phyloP scores from a whole-genome alignment of 352 stramenopile species.

The Pythium vanterpoolii region DNA sequence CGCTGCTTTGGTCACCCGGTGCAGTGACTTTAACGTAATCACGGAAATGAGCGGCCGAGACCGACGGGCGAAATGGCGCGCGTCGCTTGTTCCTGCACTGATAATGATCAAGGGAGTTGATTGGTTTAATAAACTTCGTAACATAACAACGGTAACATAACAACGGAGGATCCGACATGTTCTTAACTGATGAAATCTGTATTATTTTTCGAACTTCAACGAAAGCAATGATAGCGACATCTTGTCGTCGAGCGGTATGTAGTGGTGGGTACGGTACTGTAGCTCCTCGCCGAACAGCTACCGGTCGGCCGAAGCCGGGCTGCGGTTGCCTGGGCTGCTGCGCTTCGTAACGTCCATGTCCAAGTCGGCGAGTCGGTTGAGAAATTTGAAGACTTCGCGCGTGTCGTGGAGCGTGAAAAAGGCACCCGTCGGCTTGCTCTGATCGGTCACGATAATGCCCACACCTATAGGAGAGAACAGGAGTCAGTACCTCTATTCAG shows the following conservation, averaged over 20 bases:
- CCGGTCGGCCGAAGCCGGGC: slow-evolving; percentile 1
- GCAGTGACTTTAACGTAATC: background rate
- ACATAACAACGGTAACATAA: background rate
- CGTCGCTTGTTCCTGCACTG: slow-evolving; percentile 7
- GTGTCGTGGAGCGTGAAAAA: slow-evolving; percentile 80
- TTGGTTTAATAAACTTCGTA: slow-evolving; percentile 8
- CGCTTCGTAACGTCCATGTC: slow-evolving; percentile 19
- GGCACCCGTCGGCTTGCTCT: slow-evolving; percentile 60
- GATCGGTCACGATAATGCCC: slow-evolving; percentile 82
- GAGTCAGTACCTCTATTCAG: background rate
- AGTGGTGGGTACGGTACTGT: no score
- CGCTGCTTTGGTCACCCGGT: background rate
- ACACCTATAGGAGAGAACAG: slow-evolving; percentile 30
- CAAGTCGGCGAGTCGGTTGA: slow-evolving; percentile 60
- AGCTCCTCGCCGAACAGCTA: no score
- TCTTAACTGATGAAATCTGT: background rate
- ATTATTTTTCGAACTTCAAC: slow-evolving; percentile 17
- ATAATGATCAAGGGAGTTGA: slow-evolving; percentile 15
- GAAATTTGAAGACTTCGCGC: slow-evolving; percentile 67
- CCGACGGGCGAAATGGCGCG: slow-evolving; percentile 19
- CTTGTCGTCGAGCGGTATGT: no score
- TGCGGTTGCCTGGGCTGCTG: slow-evolving; percentile 20
- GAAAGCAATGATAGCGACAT: background rate
- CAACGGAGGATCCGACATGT: no score
- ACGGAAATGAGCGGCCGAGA: background rate